A percentile compares a stretch with the other conserved stretches of the same genome.
Evolutionary conservation across 1,139 yeast species (phyloP).

Genomic region (Blastobotrys apis): DNA sequence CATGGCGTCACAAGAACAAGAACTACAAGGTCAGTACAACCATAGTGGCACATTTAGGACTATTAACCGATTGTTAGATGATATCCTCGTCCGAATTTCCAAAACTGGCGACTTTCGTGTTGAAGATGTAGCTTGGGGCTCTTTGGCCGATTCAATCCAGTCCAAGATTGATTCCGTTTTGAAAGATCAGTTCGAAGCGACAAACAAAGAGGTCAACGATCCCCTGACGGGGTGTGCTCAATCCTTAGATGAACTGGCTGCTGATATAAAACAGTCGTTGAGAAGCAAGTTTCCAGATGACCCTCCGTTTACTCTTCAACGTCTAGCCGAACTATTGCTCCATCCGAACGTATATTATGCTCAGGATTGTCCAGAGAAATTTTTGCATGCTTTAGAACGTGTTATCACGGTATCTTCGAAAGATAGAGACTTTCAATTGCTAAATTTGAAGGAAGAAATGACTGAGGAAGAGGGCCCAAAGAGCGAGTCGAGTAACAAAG

Average conservation of each 20-base stretch:
- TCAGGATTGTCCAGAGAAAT: constrained; percentile 36
- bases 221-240: constrained; percentile 26
- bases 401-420: constrained; percentile 36
- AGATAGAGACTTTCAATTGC: constrained; percentile 28
- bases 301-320: constrained; percentile 58
- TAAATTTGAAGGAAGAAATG: constrained; percentile 21
- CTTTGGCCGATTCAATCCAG: background rate
- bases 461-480: constrained; percentile 19
- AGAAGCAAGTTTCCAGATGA: constrained; percentile 31
- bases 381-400: constrained; percentile 37
- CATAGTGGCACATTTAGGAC: too few relatives aligned
- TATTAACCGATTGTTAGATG: too few relatives aligned
- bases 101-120: constrained; percentile 1
- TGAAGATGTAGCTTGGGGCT: background rate
- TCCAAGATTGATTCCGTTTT: background rate
- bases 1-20: too few relatives aligned
- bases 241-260: constrained; percentile 25
- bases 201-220: constrained; percentile 16
- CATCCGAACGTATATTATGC: constrained; percentile 42
- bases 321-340: constrained; percentile 51
- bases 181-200: background rate
- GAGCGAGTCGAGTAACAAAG: constrained; percentile 16
- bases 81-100: background rate
- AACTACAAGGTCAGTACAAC: too few relatives aligned
- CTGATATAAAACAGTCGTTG: constrained; percentile 29